Base-by-base conservation (phyloP, 2,329 filamentous ascomycete species). In the Neofusicoccum parvum region DNA sequence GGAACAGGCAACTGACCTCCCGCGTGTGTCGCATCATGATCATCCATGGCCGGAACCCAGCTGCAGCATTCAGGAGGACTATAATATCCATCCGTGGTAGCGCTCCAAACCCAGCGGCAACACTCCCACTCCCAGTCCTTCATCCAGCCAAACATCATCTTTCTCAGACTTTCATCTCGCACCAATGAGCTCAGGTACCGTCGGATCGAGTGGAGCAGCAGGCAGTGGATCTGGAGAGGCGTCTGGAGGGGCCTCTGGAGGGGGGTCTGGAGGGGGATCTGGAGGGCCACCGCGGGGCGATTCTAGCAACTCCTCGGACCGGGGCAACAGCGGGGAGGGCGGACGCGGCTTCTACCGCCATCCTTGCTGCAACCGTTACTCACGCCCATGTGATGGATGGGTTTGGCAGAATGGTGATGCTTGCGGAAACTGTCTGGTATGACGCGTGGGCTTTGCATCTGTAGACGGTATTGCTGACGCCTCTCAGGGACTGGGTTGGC, bases 351-450 rank as follows among this genome's bases (percentile, higher is more conserved):
- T 9, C n/a, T 6, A 14, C n/a, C 41, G 56, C 5, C 17, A 14
- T 20, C 3, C 56, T 9, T 60, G 56, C 43, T 48, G 41, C 27
- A 37, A 46, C 32, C 56, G 50, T 2, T 14, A 37, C 5, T 9
- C 15, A 14, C 34, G 32, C 4, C 7, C 9, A 11, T 53, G 50
- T 12, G 0, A 2, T 1, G 2, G 2, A 0, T 39, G n/a, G 9
- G 56, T 53, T 6, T 53, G 50, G 50, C 56, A 60, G 17, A 60
- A 60, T 12, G 56, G 43, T 15, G 43, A 48, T 6, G 56, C 56
- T 15, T 60, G 56, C 11, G 10, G 15, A 6, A n/a, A 0, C 2
- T 60, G 56, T 14, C 27, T 15, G 56, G 56, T 60, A 48, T 37
- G 56, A 60, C 12, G 17, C n/a, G 10, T 20, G 15, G 34, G 12